Evolutionary conservation across 306 rosid genomes (phyloP), one percentile per base, ranked within the genome.

Genomic region (Cicer chorassanicum): DNA sequence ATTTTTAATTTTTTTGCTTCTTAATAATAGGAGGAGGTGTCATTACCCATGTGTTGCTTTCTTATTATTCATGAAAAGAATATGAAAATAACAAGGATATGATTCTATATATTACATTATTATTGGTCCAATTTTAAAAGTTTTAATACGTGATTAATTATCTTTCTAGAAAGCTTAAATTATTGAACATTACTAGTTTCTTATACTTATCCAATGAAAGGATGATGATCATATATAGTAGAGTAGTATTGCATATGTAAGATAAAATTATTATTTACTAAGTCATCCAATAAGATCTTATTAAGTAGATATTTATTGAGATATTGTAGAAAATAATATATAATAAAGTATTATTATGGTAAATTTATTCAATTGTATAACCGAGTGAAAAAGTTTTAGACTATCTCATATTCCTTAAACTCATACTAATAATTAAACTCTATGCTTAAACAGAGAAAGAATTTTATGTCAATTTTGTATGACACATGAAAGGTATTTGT

Each of bases 1-100:
- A 44, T 65, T 65, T 53, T 44, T 75, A 70, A 41, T 67, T 60
- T 71, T 42, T 43, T 16, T 69, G 49, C 46, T 77, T 75, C 59
- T 64, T 7, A 16, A 66, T 24, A 54, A 14, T 67, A 76, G 80
- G 62, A 54, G 80, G 65, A 8, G 46, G 75, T 43, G 74, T 48
- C 78, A 74, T 74, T 44, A 38, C 39, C 24, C 63, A 8, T 40
- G 13, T 44, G 50, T 65, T 42, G 70, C 70, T 65, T 42, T 65
- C 70, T 65, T 42, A 42, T 42, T 42, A 65, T 41, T 65, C 36
- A 65, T 14, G 18, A 41, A 34, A 64, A 64, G 10, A 21, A 15
- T 14, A 62, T 62, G 19, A 2, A 36, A 7, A 40, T 65, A 19
- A 18, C 8, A 51, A 50, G 9, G 61, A 63, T 60, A 44, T 42